Evolutionary conservation across 306 rosid genomes (phyloP).

Genomic region (Trifolium dubium): DNA sequence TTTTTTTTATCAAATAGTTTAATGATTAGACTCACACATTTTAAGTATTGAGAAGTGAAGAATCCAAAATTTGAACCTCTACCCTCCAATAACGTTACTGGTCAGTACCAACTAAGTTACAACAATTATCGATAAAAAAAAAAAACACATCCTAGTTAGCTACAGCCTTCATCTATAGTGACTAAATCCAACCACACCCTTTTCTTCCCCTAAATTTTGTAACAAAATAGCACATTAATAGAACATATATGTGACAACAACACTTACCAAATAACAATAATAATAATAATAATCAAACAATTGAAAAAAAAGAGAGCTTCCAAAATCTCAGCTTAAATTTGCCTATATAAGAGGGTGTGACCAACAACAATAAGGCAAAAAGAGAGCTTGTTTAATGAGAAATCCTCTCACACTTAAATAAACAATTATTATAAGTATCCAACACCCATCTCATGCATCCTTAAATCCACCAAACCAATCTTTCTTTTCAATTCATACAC

Average conservation of each 20-base stretch:
- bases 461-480: slow-evolving; percentile 59
- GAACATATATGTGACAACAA: slow-evolving; percentile 26
- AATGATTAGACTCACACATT: too few species aligned
- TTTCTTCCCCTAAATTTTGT: slow-evolving; percentile 43
- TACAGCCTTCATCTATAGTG: neutral
- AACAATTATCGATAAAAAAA: too few species aligned
- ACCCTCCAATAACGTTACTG: too few species aligned
- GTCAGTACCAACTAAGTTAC: too few species aligned
- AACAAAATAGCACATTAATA: slow-evolving; percentile 39
- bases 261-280: slow-evolving; percentile 39
- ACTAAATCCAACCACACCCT: slow-evolving; percentile 17
- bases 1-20: too few species aligned
- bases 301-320: slow-evolving; percentile 57
- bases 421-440: slow-evolving; percentile 54
- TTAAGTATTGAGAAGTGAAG: too few species aligned
- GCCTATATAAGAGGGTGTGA: slow-evolving; percentile 50
- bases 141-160: neutral
- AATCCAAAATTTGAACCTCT: too few species aligned
- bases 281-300: slow-evolving; percentile 44
- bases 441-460: slow-evolving; percentile 68
- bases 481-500: slow-evolving; percentile 37
- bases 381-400: slow-evolving; percentile 55
- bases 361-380: slow-evolving; percentile 49
- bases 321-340: slow-evolving; percentile 52
- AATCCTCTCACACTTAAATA: slow-evolving; percentile 33